Evolutionary conservation across 1,139 yeast genomes (phyloP), one percentile per base, ranked within the genome.

Genomic region (Meyerozyma smithsonii): DNA sequence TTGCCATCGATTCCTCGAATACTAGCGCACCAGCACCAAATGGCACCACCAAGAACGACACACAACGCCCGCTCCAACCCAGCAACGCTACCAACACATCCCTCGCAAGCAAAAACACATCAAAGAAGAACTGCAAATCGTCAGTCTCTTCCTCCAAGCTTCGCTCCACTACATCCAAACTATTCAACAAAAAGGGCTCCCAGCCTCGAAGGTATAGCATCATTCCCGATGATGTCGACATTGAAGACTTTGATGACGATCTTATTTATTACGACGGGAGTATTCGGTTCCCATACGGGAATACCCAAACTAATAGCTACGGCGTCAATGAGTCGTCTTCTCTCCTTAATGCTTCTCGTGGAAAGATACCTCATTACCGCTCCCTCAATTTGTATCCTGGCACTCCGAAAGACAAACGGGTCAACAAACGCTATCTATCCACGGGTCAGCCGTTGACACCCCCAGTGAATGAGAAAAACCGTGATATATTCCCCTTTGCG

Each of bases 191-290:
- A 17, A 82, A 77, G 45, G 88, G 88, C 0, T 75, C 84, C 0
- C 84, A 81, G 36, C 78, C 88, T 4, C 68, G 90, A 52, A 64
- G 90, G 36, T 83, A 84, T 50, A 81, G 88, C 20, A 84, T 83
- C 23, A 75, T 82, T 4, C 84, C 85, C 1, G 84, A 80, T 52
- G 84, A 80, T 53, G 71, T 79, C 12, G 83, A 79, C 54, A 72
- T 79, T 39, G 86, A 79, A 48, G 86, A 81, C 51, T 78, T 77
- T 47, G 81, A 77, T 46, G 83, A 77, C 41, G 80, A 77, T 41
- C 58, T 73, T 37, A 71, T 72, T 24, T 72, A 72, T 46, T 72
- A 72, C 47, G 77, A 72, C 46, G 66, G 66, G 44, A 66, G 64
- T 42, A 60, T 66, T 16, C 51, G 71, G 35, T 67, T 69, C 39